These are phyloP conservation scores for Pythium aquatile DNA, from an alignment of 352 stramenopile genomes.

Conservation along the genomic window DNA sequence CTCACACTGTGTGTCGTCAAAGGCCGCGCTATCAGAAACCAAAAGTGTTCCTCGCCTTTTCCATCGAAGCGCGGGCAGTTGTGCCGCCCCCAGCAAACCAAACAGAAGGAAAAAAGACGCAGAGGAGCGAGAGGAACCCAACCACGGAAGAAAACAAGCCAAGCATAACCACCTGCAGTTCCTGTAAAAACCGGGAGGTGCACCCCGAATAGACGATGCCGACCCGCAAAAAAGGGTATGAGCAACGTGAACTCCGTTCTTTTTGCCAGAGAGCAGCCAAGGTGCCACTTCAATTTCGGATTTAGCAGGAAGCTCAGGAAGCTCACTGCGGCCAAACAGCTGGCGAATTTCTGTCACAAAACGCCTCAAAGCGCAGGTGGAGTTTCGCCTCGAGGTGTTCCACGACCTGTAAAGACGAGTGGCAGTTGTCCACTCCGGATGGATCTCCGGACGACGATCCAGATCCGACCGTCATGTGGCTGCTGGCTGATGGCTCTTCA, in stretches of 20 bases:
- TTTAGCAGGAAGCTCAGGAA: constrained; percentile 17
- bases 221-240: not conserved
- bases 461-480: not conserved
- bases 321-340: constrained; percentile 56
- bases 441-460: not conserved
- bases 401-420: constrained; percentile 15
- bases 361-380: constrained; percentile 53
- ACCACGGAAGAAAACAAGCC: not conserved
- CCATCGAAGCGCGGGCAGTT: constrained; percentile 17
- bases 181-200: not conserved
- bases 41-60: constrained; percentile 35
- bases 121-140: constrained; percentile 4
- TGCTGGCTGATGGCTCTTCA: not conserved
- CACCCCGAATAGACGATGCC: not conserved
- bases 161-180: constrained; percentile 7
- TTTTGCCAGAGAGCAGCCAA: constrained; percentile 8
- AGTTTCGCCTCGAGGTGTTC: constrained; percentile 52
- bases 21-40: constrained; percentile 13
- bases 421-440: not conserved
- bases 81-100: not conserved
- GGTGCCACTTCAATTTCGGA: constrained; percentile 18
- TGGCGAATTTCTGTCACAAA: constrained; percentile 58
- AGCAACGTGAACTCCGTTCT: not conserved
- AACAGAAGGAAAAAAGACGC: constrained; percentile 16
- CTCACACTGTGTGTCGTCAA: not conserved